Evolutionary conservation across 2,329 filamentous ascomycete genomes (phyloP), one percentile per base, ranked within the genome.

Genomic region (Apiospora kogelbergensis): DNA sequence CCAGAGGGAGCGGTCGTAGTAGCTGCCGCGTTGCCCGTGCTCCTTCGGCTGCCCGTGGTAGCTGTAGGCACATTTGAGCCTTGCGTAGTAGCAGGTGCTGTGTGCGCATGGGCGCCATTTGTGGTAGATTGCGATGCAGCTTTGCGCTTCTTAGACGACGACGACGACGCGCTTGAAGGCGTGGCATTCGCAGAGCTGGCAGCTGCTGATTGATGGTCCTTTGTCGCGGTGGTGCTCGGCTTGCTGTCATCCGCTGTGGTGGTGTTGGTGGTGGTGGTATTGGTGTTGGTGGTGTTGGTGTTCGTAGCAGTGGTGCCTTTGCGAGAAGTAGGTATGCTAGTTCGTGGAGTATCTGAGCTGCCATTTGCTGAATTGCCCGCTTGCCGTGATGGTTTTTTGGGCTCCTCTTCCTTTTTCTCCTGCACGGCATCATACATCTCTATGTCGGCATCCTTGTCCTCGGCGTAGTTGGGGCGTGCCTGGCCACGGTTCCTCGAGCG

Each of bases 381-480:
- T 71, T 84, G 86, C 71, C 83, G 83, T 74, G 84, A 84, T 45
- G 83, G 78, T 77, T 91, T 91, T 78, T 89, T 89, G 67, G 83
- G 75, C 71, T 89, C 86, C 68, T 83, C 83, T 20, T 89, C 85
- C 74, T 88, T 86, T 76, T 85, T 84, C 73, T 87, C 81, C 67
- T 83, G 79, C 77, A 86, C 83, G 78, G 86, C 88, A 76, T 98
- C 95, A 79, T 94, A 93, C 78, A 86, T 81, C 70, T 98, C 96
- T 81, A 93, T 90, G 76, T 98, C 95, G 74, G 95, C 86, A 80
- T 98, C 95, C 81, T 89, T 93, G 81, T 95, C 93, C 82, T 99
- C 96, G 66, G 96, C 95, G 81, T 99, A 99, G 81, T 99, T 99
- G 73, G 92, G 90, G 74, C 96, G 92, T 74, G 92, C 87, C 73